phyloP scores from a whole-genome alignment of 257 asterid genomes.

The Solanum tarapatanum region DNA sequence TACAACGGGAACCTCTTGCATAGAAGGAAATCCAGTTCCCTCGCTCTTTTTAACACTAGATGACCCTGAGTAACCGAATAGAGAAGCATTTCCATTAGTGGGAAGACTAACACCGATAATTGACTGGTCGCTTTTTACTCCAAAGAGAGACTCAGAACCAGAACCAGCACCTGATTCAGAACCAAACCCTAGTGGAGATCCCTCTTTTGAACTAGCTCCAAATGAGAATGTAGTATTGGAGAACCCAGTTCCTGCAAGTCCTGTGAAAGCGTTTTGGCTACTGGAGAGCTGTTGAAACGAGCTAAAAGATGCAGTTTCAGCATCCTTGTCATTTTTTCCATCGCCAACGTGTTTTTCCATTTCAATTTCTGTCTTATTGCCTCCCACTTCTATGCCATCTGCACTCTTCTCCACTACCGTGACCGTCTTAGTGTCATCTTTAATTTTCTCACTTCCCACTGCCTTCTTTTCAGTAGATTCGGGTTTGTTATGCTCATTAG shows the following conservation, averaged over 20 bases:
- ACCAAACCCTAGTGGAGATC: conserved; percentile 19
- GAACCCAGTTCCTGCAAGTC: conserved; percentile 81
- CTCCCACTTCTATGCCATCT: conserved; percentile 16
- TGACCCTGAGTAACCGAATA: conserved; percentile 32
- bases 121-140: conserved; percentile 5
- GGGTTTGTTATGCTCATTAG: background rate
- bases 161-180: conserved; percentile 7
- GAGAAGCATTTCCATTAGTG: conserved; percentile 28
- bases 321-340: conserved; percentile 26
- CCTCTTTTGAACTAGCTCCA: conserved; percentile 50
- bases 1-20: conserved; percentile 50
- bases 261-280: conserved; percentile 83
- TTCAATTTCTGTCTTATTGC: conserved; percentile 17
- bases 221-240: conserved; percentile 64
- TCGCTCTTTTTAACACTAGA: conserved; percentile 20
- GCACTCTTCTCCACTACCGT: conserved; percentile 15
- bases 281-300: conserved; percentile 75
- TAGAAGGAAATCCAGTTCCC: conserved; percentile 37
- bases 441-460: background rate
- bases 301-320: conserved; percentile 47
- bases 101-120: background rate
- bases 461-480: conserved; percentile 5
- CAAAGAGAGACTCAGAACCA: conserved; percentile 4
- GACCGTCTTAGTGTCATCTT: conserved; percentile 9
- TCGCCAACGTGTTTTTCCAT: conserved; percentile 24